Conservation (phyloP, 108 stramenopile genomes). For the Mayamaea pseudoterrestris region DNA sequence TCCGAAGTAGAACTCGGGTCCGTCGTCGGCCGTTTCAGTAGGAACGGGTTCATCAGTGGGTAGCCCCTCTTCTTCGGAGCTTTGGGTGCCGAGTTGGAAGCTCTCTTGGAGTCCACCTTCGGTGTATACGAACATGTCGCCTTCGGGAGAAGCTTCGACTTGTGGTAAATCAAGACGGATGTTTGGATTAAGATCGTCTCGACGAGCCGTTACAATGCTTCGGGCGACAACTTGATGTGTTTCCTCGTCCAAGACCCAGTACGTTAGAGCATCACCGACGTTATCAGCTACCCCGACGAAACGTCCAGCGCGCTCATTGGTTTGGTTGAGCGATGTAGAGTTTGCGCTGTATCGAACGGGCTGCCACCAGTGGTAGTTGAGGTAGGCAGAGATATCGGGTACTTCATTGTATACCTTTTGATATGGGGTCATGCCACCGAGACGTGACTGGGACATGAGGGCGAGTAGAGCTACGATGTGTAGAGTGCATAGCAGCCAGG, state of each 20-base stretch:
- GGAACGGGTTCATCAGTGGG: no score
- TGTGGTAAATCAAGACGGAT: no score
- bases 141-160: no score
- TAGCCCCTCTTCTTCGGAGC: no score
- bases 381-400: slow-evolving; percentile 10
- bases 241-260: background rate
- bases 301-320: background rate
- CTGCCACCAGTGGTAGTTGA: slow-evolving; percentile 15
- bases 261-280: slow-evolving; percentile 6
- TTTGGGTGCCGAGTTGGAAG: no score
- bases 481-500: slow-evolving; percentile 1
- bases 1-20: no score
- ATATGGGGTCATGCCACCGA: background rate
- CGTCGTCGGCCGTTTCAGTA: no score
- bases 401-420: background rate
- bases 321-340: background rate
- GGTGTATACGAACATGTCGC: no score
- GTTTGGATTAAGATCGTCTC: no score
- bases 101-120: no score
- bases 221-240: background rate
- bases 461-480: background rate
- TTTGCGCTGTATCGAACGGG: slow-evolving; percentile 7
- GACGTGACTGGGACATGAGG: background rate
- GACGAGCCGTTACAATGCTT: no score
- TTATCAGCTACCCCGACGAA: slow-evolving; percentile 12